Conservation (phyloP, 2,329 filamentous ascomycete species). For the Phyllosticta citriasiana region DNA sequence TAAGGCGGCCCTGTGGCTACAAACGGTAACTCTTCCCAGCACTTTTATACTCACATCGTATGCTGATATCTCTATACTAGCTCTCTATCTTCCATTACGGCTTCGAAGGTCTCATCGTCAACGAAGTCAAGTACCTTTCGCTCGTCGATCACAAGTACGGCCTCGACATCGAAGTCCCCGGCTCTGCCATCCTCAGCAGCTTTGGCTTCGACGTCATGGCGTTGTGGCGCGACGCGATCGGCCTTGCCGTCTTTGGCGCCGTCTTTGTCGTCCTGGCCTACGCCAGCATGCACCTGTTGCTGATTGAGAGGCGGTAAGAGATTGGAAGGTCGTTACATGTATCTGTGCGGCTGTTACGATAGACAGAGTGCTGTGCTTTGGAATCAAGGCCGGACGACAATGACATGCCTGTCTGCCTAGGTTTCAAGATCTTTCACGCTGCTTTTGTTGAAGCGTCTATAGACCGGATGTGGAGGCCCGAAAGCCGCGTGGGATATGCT, state of each 20-base stretch:
- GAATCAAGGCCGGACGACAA: too few species aligned
- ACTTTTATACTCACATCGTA: neutral
- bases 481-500: too few species aligned
- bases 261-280: conserved; percentile 85
- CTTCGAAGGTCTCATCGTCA: conserved; percentile 93
- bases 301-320: conserved; percentile 71
- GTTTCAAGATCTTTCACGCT: too few species aligned
- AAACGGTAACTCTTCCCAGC: conserved; percentile 48
- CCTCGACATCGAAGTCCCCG: conserved; percentile 90
- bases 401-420: too few species aligned
- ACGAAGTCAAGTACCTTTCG: conserved; percentile 84
- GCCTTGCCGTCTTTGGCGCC: conserved; percentile 70
- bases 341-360: neutral
- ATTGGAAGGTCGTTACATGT: neutral
- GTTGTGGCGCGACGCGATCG: conserved; percentile 74
- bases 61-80: conserved; percentile 25
- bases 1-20: conserved; percentile 74
- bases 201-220: conserved; percentile 89
- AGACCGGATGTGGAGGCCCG: too few species aligned
- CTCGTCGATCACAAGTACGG: conserved; percentile 93
- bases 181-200: conserved; percentile 83
- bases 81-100: conserved; percentile 97
- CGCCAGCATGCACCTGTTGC: conserved; percentile 80
- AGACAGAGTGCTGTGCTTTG: too few species aligned
- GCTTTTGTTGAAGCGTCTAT: too few species aligned